Conservation (phyloP, 1,284 basidiomycete genomes). For the Tylopilus orsonianus region DNA sequence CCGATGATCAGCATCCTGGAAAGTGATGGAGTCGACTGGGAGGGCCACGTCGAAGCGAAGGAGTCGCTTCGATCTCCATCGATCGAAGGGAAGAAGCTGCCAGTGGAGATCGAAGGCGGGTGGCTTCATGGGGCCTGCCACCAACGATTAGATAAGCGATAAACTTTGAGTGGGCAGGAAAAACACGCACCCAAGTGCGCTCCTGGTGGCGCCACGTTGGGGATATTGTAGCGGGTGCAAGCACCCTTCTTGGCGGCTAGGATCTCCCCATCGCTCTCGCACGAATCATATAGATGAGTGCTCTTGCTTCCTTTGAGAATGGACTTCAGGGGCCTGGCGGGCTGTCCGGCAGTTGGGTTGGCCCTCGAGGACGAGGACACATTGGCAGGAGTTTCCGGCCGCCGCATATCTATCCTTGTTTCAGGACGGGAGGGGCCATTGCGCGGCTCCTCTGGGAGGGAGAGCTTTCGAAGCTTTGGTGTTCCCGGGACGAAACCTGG, state of each 20-base stretch:
- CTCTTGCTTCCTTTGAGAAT: conserved; percentile 31
- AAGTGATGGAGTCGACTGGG: conserved; percentile 26
- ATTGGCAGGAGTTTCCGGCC: conserved; percentile 25
- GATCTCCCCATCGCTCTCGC: conserved; percentile 33
- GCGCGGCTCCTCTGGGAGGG: conserved; percentile 31
- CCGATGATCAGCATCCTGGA: conserved; percentile 14
- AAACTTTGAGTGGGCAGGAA: neutral
- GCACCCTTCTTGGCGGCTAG: conserved; percentile 25
- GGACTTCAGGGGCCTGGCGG: conserved; percentile 29
- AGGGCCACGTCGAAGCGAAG: conserved; percentile 33
- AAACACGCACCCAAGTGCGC: conserved; percentile 28
- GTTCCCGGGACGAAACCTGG: conserved; percentile 26
- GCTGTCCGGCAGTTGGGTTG: conserved; percentile 24
- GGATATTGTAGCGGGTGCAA: conserved; percentile 26
- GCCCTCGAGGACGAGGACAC: conserved; percentile 20
- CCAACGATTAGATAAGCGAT: conserved; percentile 27
- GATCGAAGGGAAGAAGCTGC: conserved; percentile 40
- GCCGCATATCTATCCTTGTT: conserved; percentile 19
- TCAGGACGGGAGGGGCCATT: conserved; percentile 21
- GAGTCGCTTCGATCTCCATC: conserved; percentile 23
- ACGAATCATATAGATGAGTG: conserved; percentile 21
- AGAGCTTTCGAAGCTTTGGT: conserved; percentile 32
- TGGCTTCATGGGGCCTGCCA: conserved; percentile 30
- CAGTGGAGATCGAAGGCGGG: conserved; percentile 39
- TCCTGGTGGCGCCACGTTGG: conserved; percentile 23